These are phyloP conservation scores for Euphrasia arctica DNA, from an alignment of 305 asterid genomes.

Conservation along the genomic window DNA sequence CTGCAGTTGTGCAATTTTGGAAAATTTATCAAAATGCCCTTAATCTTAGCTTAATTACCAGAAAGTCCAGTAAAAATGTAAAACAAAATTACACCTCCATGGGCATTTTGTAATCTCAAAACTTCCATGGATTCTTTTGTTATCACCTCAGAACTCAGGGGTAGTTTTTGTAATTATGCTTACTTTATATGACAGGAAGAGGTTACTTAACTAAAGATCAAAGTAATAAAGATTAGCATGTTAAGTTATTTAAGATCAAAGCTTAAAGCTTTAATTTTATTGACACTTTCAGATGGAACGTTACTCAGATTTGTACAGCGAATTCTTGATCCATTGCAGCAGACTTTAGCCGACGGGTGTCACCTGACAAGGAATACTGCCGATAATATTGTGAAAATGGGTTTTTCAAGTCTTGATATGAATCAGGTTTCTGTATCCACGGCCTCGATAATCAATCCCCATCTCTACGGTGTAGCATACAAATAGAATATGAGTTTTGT, in stretches of 20 bases:
- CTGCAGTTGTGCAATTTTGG: neutral
- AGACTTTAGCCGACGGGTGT: conserved; percentile 70
- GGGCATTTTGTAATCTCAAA: too few species aligned
- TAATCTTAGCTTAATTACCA: neutral
- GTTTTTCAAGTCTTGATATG: conserved; percentile 52
- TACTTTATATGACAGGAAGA: neutral
- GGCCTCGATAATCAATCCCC: conserved; percentile 62
- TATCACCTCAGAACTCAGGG: too few species aligned
- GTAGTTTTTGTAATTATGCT: neutral
- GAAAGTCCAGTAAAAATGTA: neutral
- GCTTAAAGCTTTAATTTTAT: neutral
- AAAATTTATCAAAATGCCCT: neutral
- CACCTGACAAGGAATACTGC: conserved; percentile 68
- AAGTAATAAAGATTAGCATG: neutral
- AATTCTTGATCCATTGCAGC: conserved; percentile 83
- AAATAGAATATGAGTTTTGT: conserved; percentile 26
- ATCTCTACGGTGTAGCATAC: conserved; percentile 62
- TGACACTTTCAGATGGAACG: conserved; percentile 59
- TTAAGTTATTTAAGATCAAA: neutral
- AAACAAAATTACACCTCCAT: too few species aligned
- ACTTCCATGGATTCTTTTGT: too few species aligned
- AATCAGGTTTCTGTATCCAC: conserved; percentile 49
- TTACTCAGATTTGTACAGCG: conserved; percentile 54
- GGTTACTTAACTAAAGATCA: neutral
- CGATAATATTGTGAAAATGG: conserved; percentile 45